phyloP scores from a whole-genome alignment of 495 filamentous ascomycete species.

The Chaetomidium leptoderma region DNA sequence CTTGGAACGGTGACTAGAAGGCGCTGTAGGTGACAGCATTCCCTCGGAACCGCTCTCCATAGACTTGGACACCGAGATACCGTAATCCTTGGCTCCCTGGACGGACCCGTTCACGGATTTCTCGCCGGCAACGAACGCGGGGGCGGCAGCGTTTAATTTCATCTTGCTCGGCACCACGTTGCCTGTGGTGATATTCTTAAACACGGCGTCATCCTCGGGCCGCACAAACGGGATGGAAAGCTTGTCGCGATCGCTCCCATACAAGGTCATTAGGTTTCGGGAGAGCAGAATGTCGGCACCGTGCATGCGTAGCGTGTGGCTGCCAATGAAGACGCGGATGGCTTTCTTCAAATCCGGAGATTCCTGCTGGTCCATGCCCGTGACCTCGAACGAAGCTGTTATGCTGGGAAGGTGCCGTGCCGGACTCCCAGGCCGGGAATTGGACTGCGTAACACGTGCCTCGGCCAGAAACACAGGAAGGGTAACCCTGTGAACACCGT shows the following conservation, averaged over 20 bases:
- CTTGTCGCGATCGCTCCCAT: slow-evolving; percentile 81
- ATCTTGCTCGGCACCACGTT: slow-evolving; percentile 46
- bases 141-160: slow-evolving; percentile 49
- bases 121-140: slow-evolving; percentile 44
- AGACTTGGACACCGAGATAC: slow-evolving; percentile 14
- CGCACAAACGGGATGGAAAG: slow-evolving; percentile 89
- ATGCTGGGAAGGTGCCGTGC: slow-evolving; percentile 75
- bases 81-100: slow-evolving; percentile 19
- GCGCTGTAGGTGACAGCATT: slow-evolving; percentile 28
- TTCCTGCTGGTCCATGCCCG: slow-evolving; percentile 47
- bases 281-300: slow-evolving; percentile 92
- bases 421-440: slow-evolving; percentile 67
- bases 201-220: slow-evolving; percentile 79
- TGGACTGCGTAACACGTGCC: slow-evolving; percentile 72
- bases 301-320: slow-evolving; percentile 78
- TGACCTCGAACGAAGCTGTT: slow-evolving; percentile 71
- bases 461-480: slow-evolving; percentile 85
- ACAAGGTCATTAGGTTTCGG: slow-evolving; percentile 78
- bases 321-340: slow-evolving; percentile 80
- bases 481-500: slow-evolving; percentile 62
- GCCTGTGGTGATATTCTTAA: slow-evolving; percentile 67
- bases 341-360: slow-evolving; percentile 46
- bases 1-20: slow-evolving; percentile 34
- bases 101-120: slow-evolving; percentile 23
- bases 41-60: slow-evolving; percentile 22